Percentiles rank a stretch among this genome's conserved stretches.
Evolutionary conservation across 371 early-diverging fungal genomes (phyloP).

Genomic region (Mortierella sp.): DNA sequence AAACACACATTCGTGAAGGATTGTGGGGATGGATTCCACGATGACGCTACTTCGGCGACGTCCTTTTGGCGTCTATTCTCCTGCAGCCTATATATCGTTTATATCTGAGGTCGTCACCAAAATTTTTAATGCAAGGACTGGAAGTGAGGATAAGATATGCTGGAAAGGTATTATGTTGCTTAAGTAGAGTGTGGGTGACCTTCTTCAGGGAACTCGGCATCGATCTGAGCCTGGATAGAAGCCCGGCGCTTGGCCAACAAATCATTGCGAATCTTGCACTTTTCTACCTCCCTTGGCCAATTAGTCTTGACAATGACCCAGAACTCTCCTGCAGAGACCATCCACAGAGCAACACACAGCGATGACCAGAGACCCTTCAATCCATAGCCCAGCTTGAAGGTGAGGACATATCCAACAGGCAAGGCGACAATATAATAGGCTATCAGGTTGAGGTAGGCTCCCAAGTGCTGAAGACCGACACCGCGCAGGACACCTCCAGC

Average conservation of each 20-base stretch:
- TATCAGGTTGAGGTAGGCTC: slow-evolving; percentile 78
- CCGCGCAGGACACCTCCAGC: slow-evolving; percentile 83
- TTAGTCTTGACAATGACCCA: slow-evolving; percentile 52
- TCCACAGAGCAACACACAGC: slow-evolving; percentile 67
- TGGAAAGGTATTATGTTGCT: not conserved
- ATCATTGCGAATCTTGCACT: slow-evolving; percentile 30
- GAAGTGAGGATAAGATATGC: no score
- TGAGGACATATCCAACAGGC: slow-evolving; percentile 75
- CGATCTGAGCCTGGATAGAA: slow-evolving; percentile 38
- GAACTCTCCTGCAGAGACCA: slow-evolving; percentile 41
- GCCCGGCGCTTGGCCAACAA: slow-evolving; percentile 32
- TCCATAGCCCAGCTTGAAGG: slow-evolving; percentile 70
- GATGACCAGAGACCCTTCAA: slow-evolving; percentile 81
- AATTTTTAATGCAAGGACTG: no score
- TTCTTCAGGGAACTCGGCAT: slow-evolving; percentile 23
- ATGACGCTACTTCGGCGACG: no score
- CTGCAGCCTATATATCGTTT: no score
- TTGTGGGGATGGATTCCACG: no score
- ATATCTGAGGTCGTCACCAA: no score
- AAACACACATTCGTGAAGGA: no score
- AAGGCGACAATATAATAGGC: slow-evolving; percentile 79
- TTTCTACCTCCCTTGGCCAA: slow-evolving; percentile 20
- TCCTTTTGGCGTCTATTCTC: no score
- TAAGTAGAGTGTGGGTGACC: not conserved
- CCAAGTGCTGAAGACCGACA: slow-evolving; percentile 79